Evolutionary conservation across 345 rosid species (phyloP).

Genomic region (Salix arbutifolia): DNA sequence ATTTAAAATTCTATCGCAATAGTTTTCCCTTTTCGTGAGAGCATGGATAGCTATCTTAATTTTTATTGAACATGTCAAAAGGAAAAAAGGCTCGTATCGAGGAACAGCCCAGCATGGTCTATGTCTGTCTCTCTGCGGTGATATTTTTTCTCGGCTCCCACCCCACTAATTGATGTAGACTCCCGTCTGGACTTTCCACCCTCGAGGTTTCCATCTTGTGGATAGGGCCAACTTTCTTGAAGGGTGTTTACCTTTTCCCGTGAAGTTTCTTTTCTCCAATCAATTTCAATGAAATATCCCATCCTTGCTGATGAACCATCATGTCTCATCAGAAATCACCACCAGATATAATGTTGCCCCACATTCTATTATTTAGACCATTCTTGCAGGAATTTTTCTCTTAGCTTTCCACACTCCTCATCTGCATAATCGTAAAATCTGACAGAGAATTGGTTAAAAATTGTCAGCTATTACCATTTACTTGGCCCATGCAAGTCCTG

Average conservation of each 20-base stretch:
- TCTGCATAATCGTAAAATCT: neutral
- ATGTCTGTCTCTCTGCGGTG: neutral
- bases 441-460: neutral
- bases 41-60: neutral
- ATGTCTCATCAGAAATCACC: conserved; percentile 15
- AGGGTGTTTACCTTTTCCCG: neutral
- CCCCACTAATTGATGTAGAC: conserved; percentile 7
- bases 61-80: neutral
- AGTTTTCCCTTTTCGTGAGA: neutral
- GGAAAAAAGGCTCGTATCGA: neutral
- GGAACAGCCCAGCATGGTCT: neutral
- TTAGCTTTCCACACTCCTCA: neutral
- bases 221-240: conserved; percentile 6
- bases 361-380: conserved; percentile 4
- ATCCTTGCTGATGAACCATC: conserved; percentile 22
- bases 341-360: conserved; percentile 1
- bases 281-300: conserved; percentile 19
- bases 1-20: neutral
- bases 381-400: neutral
- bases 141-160: neutral
- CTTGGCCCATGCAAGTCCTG: neutral
- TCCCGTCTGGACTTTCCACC: conserved; percentile 1
- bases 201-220: conserved; percentile 5
- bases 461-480: neutral
- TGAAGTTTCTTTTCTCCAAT: conserved; percentile 5